phyloP scores from a whole-genome alignment of 1,284 basidiomycete genomes.

The Cryptococcus wingfieldii region DNA sequence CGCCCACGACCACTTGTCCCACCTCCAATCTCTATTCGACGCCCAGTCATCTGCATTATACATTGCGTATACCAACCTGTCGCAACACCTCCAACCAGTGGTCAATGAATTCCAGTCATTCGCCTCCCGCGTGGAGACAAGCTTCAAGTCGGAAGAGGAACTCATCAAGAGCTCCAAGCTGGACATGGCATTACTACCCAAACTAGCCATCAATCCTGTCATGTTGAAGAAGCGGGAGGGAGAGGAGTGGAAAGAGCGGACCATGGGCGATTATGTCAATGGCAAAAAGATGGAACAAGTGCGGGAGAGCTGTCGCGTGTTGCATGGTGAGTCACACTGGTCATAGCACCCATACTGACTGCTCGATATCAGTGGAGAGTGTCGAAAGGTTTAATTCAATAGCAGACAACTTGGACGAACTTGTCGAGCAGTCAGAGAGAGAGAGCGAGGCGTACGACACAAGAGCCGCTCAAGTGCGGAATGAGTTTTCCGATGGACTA shows the following conservation, averaged over 20 bases:
- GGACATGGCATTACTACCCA: conserved; percentile 42
- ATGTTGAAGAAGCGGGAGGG: conserved; percentile 32
- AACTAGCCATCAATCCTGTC: conserved; percentile 36
- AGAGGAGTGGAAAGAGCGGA: conserved; percentile 25
- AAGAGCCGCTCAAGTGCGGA: conserved; percentile 55
- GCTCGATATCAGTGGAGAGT: conserved; percentile 23
- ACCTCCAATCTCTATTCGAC: conserved; percentile 41
- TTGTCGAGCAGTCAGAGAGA: conserved; percentile 69
- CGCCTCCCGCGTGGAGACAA: conserved; percentile 24
- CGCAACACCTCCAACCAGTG: conserved; percentile 39
- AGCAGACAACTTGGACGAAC: conserved; percentile 43
- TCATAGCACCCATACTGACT: background rate
- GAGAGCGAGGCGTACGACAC: conserved; percentile 61
- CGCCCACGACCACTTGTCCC: conserved; percentile 39
- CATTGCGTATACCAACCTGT: conserved; percentile 43
- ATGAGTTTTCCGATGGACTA: conserved; percentile 36
- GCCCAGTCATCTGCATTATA: conserved; percentile 37
- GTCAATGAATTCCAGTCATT: conserved; percentile 35
- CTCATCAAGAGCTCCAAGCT: conserved; percentile 30
- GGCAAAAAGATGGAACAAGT: conserved; percentile 45
- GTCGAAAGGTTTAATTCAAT: conserved; percentile 31
- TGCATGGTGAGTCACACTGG: conserved; percentile 28
- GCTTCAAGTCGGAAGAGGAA: conserved; percentile 31
- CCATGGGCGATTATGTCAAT: conserved; percentile 44
- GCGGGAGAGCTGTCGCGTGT: conserved; percentile 31